Evolutionary conservation across 495 filamentous ascomycete genomes (phyloP).

Genomic region (Symbiotaphrina buchneri): DNA sequence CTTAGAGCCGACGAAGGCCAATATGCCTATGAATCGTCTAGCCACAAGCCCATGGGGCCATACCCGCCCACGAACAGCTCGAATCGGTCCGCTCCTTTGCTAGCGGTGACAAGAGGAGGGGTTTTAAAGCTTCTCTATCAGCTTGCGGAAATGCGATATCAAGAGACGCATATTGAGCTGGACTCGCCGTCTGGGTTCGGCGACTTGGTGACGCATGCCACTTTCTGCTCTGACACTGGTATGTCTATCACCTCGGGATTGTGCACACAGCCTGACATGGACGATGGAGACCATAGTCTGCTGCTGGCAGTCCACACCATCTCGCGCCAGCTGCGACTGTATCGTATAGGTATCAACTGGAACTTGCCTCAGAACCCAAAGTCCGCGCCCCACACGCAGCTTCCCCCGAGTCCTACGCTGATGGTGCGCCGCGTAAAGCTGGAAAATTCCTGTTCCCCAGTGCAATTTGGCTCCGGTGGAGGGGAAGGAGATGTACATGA

Average conservation of each 20-base stretch:
- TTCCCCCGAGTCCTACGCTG: conserved; percentile 7
- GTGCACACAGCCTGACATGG: neutral
- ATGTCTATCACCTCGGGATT: conserved; percentile 4
- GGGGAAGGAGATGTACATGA: neutral
- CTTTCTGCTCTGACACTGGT: conserved; percentile 53
- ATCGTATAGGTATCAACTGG: conserved; percentile 16
- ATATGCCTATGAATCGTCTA: conserved; percentile 26
- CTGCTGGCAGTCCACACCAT: conserved; percentile 12
- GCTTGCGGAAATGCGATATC: conserved; percentile 37
- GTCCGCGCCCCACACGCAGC: conserved; percentile 5
- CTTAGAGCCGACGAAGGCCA: conserved; percentile 20
- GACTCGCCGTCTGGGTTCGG: conserved; percentile 45
- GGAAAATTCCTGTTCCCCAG: conserved; percentile 8
- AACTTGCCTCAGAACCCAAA: conserved; percentile 8
- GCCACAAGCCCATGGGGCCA: conserved; percentile 31
- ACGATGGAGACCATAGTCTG: conserved; percentile 11
- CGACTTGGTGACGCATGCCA: conserved; percentile 57
- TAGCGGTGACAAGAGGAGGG: conserved; percentile 49
- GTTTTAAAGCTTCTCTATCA: conserved; percentile 49
- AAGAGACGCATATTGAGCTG: conserved; percentile 41
- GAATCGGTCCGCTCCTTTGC: conserved; percentile 44
- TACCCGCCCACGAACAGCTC: conserved; percentile 33
- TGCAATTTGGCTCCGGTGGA: neutral
- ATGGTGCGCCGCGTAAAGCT: conserved; percentile 6
- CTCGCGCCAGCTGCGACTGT: conserved; percentile 10